A percentile compares a stretch with the other conserved stretches of the same genome.
Conservation (phyloP, 352 stramenopile species). For the Phytophthora tentaculata region DNA sequence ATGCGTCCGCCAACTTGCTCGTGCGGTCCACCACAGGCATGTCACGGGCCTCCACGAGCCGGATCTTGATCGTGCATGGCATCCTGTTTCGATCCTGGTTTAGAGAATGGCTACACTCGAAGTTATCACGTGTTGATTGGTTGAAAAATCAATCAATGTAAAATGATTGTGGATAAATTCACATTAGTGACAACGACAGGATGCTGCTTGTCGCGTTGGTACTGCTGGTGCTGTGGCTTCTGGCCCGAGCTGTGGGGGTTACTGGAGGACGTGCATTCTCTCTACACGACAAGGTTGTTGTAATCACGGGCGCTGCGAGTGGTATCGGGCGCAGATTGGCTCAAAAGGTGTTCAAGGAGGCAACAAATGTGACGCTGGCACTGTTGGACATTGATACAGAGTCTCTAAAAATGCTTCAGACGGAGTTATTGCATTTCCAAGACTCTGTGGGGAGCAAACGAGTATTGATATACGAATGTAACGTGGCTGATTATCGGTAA, state of each 20-base stretch:
- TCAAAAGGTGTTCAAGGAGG: conserved; percentile 34
- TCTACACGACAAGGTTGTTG: conserved; percentile 56
- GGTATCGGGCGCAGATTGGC: conserved; percentile 64
- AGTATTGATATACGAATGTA: conserved; percentile 59
- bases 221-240: conserved; percentile 15
- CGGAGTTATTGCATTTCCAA: conserved; percentile 20
- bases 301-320: conserved; percentile 69
- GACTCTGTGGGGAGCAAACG: conserved; percentile 1
- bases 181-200: neutral
- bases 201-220: conserved; percentile 7
- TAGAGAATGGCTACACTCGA: neutral
- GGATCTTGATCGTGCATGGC: conserved; percentile 93
- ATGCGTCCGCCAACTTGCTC: conserved; percentile 85
- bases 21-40: conserved; percentile 88
- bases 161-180: neutral
- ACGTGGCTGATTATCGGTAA: conserved; percentile 69
- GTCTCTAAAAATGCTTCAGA: conserved; percentile 40
- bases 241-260: conserved; percentile 1
- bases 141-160: neutral
- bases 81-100: conserved; percentile 41
- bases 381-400: conserved; percentile 68
- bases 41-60: conserved; percentile 87
- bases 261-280: conserved; percentile 33
- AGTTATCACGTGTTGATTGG: neutral
- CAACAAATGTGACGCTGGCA: conserved; percentile 47